Conservation (phyloP, 176 grass and related monocot species). For the Ensete glaucum region DNA sequence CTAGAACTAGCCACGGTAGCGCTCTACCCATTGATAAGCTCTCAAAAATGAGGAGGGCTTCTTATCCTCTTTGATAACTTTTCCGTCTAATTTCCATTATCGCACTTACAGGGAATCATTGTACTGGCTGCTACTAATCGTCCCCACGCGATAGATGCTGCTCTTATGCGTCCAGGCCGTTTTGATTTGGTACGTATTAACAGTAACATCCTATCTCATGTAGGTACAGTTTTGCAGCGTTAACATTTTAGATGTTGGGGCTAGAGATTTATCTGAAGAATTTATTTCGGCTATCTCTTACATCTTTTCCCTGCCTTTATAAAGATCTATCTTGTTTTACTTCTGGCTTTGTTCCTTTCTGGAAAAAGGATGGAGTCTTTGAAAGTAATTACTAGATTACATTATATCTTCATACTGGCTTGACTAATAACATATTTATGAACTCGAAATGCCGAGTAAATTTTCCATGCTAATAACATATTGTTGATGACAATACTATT, state of each 20-base stretch:
- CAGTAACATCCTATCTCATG: background rate
- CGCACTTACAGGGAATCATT: constrained; percentile 57
- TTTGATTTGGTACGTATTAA: constrained; percentile 55
- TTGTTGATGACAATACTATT: no score
- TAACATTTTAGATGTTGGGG: background rate
- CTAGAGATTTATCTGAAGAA: no score
- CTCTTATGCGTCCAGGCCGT: constrained; percentile 64
- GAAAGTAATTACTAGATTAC: no score
- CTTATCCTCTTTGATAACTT: constrained; percentile 14
- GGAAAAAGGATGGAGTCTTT: no score
- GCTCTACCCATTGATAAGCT: constrained; percentile 5
- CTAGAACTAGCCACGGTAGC: constrained; percentile 60
- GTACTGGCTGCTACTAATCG: constrained; percentile 83
- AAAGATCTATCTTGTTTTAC: no score
- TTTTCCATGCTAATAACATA: no score
- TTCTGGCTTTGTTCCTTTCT: no score
- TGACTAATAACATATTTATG: no score
- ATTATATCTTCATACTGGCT: no score
- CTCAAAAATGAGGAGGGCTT: background rate
- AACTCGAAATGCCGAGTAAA: no score
- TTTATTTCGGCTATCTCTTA: no score
- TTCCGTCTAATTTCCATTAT: constrained; percentile 6
- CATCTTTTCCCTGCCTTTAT: no score
- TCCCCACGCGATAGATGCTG: constrained; percentile 69
- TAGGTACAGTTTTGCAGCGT: background rate